Evolutionary conservation across 177 flowering plant genomes (phyloP), one percentile per base, ranked within the genome.

Genomic region (Vitis hybrid): DNA sequence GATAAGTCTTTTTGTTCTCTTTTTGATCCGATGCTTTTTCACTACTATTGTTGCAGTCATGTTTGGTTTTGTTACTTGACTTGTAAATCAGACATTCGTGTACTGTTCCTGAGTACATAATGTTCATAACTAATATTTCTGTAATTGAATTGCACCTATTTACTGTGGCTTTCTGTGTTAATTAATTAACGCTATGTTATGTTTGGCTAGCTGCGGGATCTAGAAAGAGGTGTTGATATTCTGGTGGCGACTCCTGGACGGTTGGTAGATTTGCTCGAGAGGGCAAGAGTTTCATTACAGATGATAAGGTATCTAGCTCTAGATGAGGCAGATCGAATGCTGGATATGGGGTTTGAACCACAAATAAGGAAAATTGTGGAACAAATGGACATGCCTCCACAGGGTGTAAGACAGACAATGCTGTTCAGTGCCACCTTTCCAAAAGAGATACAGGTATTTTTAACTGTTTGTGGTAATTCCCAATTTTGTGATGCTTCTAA

Each of bases 271-370:
- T 77, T 91, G 75, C 68, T 89, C 64, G 96, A 89, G 84, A 86
- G 96, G 72, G 88, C 88, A 56, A 87, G 85, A 77, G 86, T 88
- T 66, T 86, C 96, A 15, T 70, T 91, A 52, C 86, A 86, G 77
- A 85, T 86, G 90, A 80, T 91, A 32, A 84, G 70, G 67, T 89
- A 85, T 75, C 77, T 91, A 75, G 91, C 96, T 66, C 78, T 88
- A 34, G 96, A 91, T 72, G 96, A 91, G 82, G 92, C 93, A 54
- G 92, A 91, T 75, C 67, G 91, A 51, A 91, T 91, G 93, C 78
- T 91, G 74, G 96, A 91, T 78, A 91, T 91, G 93, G 96, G 96
- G 48, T 89, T 91, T 79, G 93, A 91, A 72, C 96, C 91, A n/a
- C 93, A 91, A 65, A 91, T 91, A 60, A 77, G 93, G 63, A 91